Base-by-base conservation (phyloP, 2,329 filamentous ascomycete genomes). In the Lecanicillium sp. region DNA sequence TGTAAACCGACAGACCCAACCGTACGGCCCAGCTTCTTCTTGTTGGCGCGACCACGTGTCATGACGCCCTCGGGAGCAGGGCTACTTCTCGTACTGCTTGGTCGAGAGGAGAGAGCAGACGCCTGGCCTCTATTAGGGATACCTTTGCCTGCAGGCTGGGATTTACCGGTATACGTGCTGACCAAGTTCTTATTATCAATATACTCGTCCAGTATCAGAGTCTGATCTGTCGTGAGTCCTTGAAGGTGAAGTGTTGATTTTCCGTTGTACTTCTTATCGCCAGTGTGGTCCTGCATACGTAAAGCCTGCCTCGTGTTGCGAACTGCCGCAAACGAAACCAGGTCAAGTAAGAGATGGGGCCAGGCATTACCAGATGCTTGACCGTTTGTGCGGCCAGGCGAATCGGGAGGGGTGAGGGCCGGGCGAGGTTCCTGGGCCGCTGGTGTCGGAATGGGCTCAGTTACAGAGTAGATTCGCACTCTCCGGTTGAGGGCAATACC, bases 181-280 rank as follows among this genome's bases (percentile, higher is more conserved):
- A 84, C 72, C 52, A 68, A 79, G 12, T 62, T 61, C 35, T 78
- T 74, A 14, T 69, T 69, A 11, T 75, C 71, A 33, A 82, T 68
- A 44, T 80, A 71, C 56, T 95, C 87, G 55, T 96, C 90, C 5
- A 96, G 65, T n/a, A 95, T 78, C 35, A 95, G 71, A 4, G 80
- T 77, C 52, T 85, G 78, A 45, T 86, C 80, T 22, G 78, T 75
- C n/a, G 71, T 75, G 16, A 95, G 67, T 2, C 80, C 80, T 35
- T 79, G 73, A 38, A 78, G 64, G 30, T 75, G 73, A 34, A 95
- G 61, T 2, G 75, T 78, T 43, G 77, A 70, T 16, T 64, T 72
- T 12, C 88, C 87, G 48, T 94, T 95, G 60, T 85, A 90, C 27
- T 87, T 88, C 3, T 67, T 49, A 50, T 94, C 81, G 41, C 65